Evolutionary conservation across 2,329 filamentous ascomycete species (phyloP), one percentile per base, ranked within the genome.

Genomic region (Helicocarpus griseus): DNA sequence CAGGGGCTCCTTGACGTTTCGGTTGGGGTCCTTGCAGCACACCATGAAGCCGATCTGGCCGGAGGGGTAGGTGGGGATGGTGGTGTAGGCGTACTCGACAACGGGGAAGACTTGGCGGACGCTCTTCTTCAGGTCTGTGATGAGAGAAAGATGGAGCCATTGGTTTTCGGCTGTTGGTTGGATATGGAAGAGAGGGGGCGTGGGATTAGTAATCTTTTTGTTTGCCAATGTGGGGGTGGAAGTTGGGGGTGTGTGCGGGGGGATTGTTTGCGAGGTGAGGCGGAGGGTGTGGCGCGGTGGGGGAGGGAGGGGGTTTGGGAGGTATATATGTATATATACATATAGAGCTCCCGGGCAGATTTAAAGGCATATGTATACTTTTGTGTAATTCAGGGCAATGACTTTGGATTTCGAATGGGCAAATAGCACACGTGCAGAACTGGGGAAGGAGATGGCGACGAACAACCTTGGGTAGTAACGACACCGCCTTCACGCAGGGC

Each of bases 41-140:
- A 98, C 88, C 90, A 98, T 96, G 85, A 98, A 98, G 69, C 93
- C 93, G 66, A 98, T 98, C 78, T 98, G 93, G 69, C 93, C 93
- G 52, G 89, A 95, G 60, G 93, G 93, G 79, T 98, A 98, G 68
- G 93, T 98, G 54, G 93, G 93, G 73, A 98, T 98, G 65, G 91
- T 97, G 66, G 73, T 97, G 82, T 96, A 98, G 63, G 87, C 93
- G 77, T 97, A 98, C 77, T 98, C 93, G 71, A 87, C 93, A 57
- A 88, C 87, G 59, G 93, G 90, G 85, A 98, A 98, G 72, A 98
- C 87, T 73, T 93, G 86, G 72, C 86, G 86, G 86, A 91, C 96
- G 68, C 89, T 82, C 80, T 95, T 90, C 83, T 95, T 95, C 66
- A 98, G 86, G 76, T 91, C 82, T 69, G 84, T 82, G 75, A 98